phyloP scores from a whole-genome alignment of 371 early-diverging fungal genomes.

The Syncephalastrum monosporum region DNA sequence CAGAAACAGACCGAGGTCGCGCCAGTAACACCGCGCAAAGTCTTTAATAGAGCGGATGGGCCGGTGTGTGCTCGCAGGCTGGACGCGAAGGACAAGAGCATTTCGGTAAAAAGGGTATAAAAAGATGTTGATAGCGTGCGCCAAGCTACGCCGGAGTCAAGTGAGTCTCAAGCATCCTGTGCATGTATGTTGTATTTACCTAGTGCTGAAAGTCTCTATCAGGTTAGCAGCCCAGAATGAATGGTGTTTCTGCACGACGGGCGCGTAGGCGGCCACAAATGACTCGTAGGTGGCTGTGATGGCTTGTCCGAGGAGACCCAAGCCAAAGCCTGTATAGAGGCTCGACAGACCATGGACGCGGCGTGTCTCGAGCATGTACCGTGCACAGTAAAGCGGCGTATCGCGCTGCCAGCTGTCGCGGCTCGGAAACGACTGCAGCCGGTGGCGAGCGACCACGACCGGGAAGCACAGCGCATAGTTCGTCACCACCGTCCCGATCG shows the following conservation, averaged over 20 bases:
- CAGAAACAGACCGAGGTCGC: slow-evolving; percentile 43
- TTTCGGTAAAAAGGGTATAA: slow-evolving; percentile 56
- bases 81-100: slow-evolving; percentile 56
- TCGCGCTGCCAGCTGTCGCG: slow-evolving; percentile 25
- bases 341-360: slow-evolving; percentile 45
- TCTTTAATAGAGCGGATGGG: slow-evolving; percentile 15
- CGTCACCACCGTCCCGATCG: slow-evolving; percentile 54
- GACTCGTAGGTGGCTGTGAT: slow-evolving; percentile 56
- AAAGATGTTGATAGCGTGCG: slow-evolving; percentile 43
- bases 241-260: slow-evolving; percentile 23
- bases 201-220: not conserved
- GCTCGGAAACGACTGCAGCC: slow-evolving; percentile 34
- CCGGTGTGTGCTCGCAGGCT: slow-evolving; percentile 25
- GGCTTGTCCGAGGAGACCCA: slow-evolving; percentile 56
- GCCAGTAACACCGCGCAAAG: slow-evolving; percentile 41
- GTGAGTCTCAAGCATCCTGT: too few species aligned
- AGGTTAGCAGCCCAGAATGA: slow-evolving; percentile 1
- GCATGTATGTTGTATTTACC: not conserved
- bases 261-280: slow-evolving; percentile 21
- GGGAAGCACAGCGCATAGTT: slow-evolving; percentile 61
- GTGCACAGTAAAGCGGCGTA: slow-evolving; percentile 40
- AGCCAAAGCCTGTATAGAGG: slow-evolving; percentile 57
- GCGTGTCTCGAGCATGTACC: slow-evolving; percentile 16
- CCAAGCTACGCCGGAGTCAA: slow-evolving; percentile 8
- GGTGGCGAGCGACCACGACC: slow-evolving; percentile 56